Evolutionary conservation across 805 yeast genomes (phyloP).

Genomic region (Schwanniomyces vanrijiae): DNA sequence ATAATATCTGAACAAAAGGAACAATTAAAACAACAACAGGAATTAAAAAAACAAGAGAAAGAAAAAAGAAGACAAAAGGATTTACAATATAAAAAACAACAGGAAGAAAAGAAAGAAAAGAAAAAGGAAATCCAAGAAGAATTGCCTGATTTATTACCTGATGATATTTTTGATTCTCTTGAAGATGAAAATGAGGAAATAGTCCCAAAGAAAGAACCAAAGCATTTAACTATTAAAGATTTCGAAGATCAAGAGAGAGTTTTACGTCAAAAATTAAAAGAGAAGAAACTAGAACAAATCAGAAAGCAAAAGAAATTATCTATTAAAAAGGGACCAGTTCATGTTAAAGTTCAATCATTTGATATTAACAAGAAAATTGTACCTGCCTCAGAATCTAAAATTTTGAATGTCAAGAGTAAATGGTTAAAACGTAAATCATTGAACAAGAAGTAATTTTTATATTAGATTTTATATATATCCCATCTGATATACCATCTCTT

Average conservation of each 20-base stretch:
- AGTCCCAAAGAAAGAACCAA: conserved; percentile 8
- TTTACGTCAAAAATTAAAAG: conserved; percentile 28
- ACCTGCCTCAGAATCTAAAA: conserved; percentile 35
- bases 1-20: conserved; percentile 26
- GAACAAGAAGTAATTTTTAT: conserved; percentile 24
- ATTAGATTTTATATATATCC: not conserved
- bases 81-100: conserved; percentile 33
- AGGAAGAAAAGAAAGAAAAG: conserved; percentile 25
- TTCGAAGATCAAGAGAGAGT: conserved; percentile 29
- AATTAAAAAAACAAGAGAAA: conserved; percentile 25
- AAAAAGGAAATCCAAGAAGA: conserved; percentile 14
- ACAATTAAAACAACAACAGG: conserved; percentile 19
- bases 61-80: conserved; percentile 38
- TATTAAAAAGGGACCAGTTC: conserved; percentile 40
- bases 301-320: conserved; percentile 19
- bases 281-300: conserved; percentile 31
- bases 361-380: conserved; percentile 21
- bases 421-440: conserved; percentile 44
- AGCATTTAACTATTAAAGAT: conserved; percentile 32
- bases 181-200: conserved; percentile 10
- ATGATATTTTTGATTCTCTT: conserved; percentile 31
- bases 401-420: conserved; percentile 30
- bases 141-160: conserved; percentile 44
- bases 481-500: not conserved
- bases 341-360: conserved; percentile 33